Base-by-base conservation (phyloP, 2,329 filamentous ascomycete genomes). In the Dothistroma septosporum region DNA sequence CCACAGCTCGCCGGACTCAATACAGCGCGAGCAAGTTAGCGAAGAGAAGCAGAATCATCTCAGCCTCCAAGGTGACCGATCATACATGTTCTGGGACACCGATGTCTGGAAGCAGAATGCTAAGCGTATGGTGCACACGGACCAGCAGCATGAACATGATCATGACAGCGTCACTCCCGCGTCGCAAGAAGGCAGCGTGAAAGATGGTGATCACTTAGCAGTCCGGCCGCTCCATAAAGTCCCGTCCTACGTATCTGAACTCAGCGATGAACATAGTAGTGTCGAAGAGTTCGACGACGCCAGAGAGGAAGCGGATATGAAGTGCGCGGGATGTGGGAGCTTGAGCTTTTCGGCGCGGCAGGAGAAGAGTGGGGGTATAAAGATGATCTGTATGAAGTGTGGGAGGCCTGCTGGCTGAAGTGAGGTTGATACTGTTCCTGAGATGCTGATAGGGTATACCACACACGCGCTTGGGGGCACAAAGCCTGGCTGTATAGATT, bases 301-400 rank as follows among this genome's bases (percentile, higher is more conserved):
- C 55, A 76, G 79, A 37, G 65, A 78, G 24, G 58, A 62, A 19
- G 53, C 12, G 74, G 62, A 66, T 59, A 67, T 68, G 59, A 48
- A 57, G n/a, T 90, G 87, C 68, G 76, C 78, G 22, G 66, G 72
- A 22, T 91, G 88, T 68, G 81, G 82, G 4, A 80, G 83, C 1
- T 81, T 75, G 21, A 84, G 86, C 61, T 91, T 91, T 66, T 84
- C 84, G 64, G 83, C 83, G 1, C 84, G 81, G 65, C 84, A 81
- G 61, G 76, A 80, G 4, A 80, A 77, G 31, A 81, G 80, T 8
- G 78, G 76, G 47, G 79, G 77, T 56, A 83, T 85, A 70, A 79
- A 78, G 61, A 73, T 89, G 64, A 79, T 86, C n/a, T 90, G 87
- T 72, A 81, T 81, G 37, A 80, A 78, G 50, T 90, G 80, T 66